These are phyloP conservation scores for Colletotrichum sp. DNA, from an alignment of 2,329 filamentous ascomycete genomes.

Conservation along the genomic window DNA sequence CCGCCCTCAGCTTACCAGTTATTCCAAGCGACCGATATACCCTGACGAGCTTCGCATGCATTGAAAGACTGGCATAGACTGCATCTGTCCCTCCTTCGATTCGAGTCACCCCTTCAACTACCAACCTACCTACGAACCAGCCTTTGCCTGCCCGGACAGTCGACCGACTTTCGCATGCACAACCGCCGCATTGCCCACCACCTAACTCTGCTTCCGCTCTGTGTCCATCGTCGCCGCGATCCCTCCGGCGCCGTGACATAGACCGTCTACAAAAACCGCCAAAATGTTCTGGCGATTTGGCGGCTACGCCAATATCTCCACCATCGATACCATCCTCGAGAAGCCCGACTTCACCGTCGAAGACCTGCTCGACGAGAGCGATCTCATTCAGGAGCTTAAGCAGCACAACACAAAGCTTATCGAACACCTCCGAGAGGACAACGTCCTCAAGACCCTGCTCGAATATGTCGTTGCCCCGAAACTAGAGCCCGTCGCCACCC, in stretches of 20 bases:
- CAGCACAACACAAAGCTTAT: conserved; percentile 98
- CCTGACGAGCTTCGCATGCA: conserved; percentile 12
- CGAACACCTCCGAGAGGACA: conserved; percentile 90
- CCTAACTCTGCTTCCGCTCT: neutral
- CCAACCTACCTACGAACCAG: neutral
- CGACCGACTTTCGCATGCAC: conserved; percentile 10
- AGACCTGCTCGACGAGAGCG: conserved; percentile 93
- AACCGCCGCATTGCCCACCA: neutral
- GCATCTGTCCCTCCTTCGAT: neutral
- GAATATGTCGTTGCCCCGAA: conserved; percentile 89
- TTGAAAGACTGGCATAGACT: conserved; percentile 4
- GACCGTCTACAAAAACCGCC: conserved; percentile 34
- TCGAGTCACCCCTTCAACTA: neutral
- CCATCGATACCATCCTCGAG: conserved; percentile 95
- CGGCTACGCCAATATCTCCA: conserved; percentile 96
- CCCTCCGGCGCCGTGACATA: conserved; percentile 30
- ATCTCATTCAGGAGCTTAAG: conserved; percentile 96
- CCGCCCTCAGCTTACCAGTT: neutral
- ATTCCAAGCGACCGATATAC: conserved; percentile 16
- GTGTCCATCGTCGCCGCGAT: conserved; percentile 13
- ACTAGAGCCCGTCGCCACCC: conserved; percentile 59
- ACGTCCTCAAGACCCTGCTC: conserved; percentile 82
- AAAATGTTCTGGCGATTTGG: conserved; percentile 99
- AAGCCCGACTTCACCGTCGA: conserved; percentile 95
- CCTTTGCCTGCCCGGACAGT: neutral